Evolutionary conservation across 306 rosid species (phyloP), one percentile per base, ranked within the genome.

Genomic region (Benincasa hispida): DNA sequence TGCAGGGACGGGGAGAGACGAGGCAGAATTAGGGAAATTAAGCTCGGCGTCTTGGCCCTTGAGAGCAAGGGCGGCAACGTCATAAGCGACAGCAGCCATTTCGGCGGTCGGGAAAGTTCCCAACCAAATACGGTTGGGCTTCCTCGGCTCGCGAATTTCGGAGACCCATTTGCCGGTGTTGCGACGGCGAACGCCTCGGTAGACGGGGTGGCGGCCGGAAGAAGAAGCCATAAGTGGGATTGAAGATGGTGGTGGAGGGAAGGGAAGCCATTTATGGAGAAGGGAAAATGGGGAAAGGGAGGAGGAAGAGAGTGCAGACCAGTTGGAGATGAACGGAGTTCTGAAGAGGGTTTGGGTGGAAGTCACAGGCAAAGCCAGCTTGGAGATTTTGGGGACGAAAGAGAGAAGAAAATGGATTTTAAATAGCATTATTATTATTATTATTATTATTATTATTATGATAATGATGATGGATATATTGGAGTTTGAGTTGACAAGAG

Each of bases 61-160:
- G 8, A 92, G 95, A 42, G 96, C 93, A 41, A 92, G 90, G 0
- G 97, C 96, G 0, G 97, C 99, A 19, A 94, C 99, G 47, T 94
- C 99, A 76, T 90, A 94, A 8, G 97, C 99, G 14, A 88, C 83
- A 17, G 99, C 99, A 0, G 97, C 96, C 97, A 94, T 94, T 82
- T 94, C 99, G 0, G 99, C 92, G 0, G 95, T 87, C 17, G 89
- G 69, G 69, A 89, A 94, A 69, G 99, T 94, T 21, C 99, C 99
- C 50, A 94, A 81, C 99, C 99, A 94, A 48, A 94, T 94, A 61
- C 83, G 86, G 39, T 76, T 81, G 0, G 86, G 86, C 75, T 82
- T 84, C 37, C 77, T 78, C 0, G 87, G 91, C 83, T 87, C 89
- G 0, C 91, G 75, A 35, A 87, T 87, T 55, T 87, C 91, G 0